Evolutionary conservation across 1,284 basidiomycete species (phyloP), one percentile per base, ranked within the genome.

Genomic region (Ustilago xerochloae): DNA sequence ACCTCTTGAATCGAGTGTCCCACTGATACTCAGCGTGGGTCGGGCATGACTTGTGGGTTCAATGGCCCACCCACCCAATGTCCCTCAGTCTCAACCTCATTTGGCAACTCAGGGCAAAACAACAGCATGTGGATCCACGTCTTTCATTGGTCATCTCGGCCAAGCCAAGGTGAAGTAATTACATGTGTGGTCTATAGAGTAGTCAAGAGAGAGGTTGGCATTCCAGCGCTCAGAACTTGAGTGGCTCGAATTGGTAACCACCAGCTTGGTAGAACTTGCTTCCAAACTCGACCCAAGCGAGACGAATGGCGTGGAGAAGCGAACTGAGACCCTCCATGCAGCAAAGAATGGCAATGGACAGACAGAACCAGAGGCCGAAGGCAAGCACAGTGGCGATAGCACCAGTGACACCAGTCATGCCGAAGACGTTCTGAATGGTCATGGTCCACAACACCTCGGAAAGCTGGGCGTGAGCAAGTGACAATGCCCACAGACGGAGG

Each of bases 261-360:
- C 89, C 91, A 36, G 93, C 94, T 86, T 92, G 90, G 86, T 93
- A 97, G 85, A 95, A 93, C 88, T 98, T 98, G 87, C 93, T 94
- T 87, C 95, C 95, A 51, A 91, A 92, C 86, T 98, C 95, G 73
- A 97, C 95, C 94, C 96, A 98, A 85, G 97, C 95, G 78, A 99
- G 88, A 85, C 97, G 91, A 70, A 99, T 88, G 8, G 96, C 95
- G 85, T 99, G 96, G 81, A 99, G 86, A 87, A 98, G 97, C 30
- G 83, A 82, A 48, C 65, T 69, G 86, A 91, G 63, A 77, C 93
- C 93, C 90, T 93, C 94, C 92, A 97, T 97, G 79, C 96, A 84
- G 88, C 93, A 95, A 49, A 84, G 75, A 63, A 85, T 81, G 33
- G 80, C 85, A 74, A 97, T 87, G 2, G 95, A 98, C 74, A 91